These are phyloP conservation scores for Anacardium occidentale DNA, from an alignment of 345 rosid genomes.

Conservation along the genomic window DNA sequence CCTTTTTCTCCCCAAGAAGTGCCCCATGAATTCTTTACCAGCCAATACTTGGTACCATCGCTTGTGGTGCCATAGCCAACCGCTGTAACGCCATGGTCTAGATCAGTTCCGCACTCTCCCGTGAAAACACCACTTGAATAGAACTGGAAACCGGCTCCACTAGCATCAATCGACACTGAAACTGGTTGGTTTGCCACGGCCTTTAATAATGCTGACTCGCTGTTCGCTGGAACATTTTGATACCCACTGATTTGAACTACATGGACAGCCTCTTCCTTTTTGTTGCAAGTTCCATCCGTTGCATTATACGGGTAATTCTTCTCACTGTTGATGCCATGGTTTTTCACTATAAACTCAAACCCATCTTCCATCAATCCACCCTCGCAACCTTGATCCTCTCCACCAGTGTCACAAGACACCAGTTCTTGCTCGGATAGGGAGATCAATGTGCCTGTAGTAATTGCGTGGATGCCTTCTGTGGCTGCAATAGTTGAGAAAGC, in stretches of 20 bases:
- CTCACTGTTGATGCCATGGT: constrained; percentile 25
- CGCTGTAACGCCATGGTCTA: constrained; percentile 30
- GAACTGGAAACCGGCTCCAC: constrained; percentile 23
- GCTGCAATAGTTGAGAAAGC: constrained; percentile 35
- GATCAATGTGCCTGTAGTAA: constrained; percentile 18
- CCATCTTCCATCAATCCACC: constrained; percentile 33
- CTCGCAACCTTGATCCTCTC: constrained; percentile 28
- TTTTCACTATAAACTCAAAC: constrained; percentile 26
- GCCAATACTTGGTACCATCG: constrained; percentile 36
- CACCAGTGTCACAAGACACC: constrained; percentile 21
- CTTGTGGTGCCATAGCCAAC: constrained; percentile 34
- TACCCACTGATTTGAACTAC: constrained; percentile 29
- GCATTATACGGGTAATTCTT: constrained; percentile 29
- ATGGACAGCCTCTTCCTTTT: not conserved
- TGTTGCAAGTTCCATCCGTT: constrained; percentile 16
- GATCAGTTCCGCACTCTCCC: constrained; percentile 26
- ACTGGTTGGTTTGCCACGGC: constrained; percentile 38
- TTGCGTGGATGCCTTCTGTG: constrained; percentile 18
- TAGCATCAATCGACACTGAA: constrained; percentile 32
- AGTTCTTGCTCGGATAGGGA: constrained; percentile 33
- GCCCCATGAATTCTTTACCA: constrained; percentile 46
- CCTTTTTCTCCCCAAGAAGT: constrained; percentile 30
- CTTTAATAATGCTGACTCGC: constrained; percentile 23
- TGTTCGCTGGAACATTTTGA: constrained; percentile 24
- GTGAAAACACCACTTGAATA: constrained; percentile 34